Conservation (phyloP, 2,329 filamentous ascomycete species). For the Knoxdaviesia capensis region DNA sequence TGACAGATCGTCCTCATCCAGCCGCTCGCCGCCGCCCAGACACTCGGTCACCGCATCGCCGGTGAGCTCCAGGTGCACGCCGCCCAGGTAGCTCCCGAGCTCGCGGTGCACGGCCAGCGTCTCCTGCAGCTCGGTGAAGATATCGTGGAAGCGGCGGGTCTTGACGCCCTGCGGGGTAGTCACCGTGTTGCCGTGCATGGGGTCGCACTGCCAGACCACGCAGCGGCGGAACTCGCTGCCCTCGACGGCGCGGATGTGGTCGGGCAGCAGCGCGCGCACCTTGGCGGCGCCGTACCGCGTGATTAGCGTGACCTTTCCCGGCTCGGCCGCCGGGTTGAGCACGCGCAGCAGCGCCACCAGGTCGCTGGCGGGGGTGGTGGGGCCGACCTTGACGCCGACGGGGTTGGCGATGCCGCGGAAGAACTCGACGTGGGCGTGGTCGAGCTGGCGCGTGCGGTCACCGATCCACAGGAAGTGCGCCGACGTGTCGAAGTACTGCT, state of each 20-base stretch:
- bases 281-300: slow-evolving; percentile 77
- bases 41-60: slow-evolving; percentile 95
- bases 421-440: slow-evolving; percentile 90
- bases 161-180: slow-evolving; percentile 64
- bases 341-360: slow-evolving; percentile 62
- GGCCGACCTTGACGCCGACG: slow-evolving; percentile 89
- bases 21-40: slow-evolving; percentile 67
- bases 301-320: slow-evolving; percentile 89
- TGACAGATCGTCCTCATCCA: slow-evolving; percentile 74
- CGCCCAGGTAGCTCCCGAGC: slow-evolving; percentile 70
- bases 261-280: slow-evolving; percentile 55
- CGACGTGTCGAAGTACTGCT: slow-evolving; percentile 80
- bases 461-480: slow-evolving; percentile 98
- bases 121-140: slow-evolving; percentile 69
- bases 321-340: slow-evolving; percentile 63
- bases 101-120: slow-evolving; percentile 72
- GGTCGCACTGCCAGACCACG: slow-evolving; percentile 96
- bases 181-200: slow-evolving; percentile 78
- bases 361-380: slow-evolving; percentile 58
- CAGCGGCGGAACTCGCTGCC: slow-evolving; percentile 43
- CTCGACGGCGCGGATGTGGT: slow-evolving; percentile 78
- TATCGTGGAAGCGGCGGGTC: slow-evolving; percentile 77
- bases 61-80: slow-evolving; percentile 86
- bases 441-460: slow-evolving; percentile 82
- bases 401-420: slow-evolving; percentile 93